Conservation (phyloP, 192 early-diverging fungal genomes). For the Cladochytrium replicatum region DNA sequence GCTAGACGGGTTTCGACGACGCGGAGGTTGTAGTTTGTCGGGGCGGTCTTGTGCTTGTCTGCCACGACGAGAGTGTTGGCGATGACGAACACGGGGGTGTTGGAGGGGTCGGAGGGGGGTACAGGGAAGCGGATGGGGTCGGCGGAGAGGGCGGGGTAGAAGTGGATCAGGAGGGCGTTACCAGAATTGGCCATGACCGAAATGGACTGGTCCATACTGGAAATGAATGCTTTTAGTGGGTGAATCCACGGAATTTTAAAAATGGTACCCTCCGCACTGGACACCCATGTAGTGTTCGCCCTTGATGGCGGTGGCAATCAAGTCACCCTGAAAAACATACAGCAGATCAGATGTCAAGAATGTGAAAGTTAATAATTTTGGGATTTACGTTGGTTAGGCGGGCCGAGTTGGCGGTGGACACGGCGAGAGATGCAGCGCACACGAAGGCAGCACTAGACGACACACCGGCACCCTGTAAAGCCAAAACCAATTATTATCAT, state of each 20-base stretch:
- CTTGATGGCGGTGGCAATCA: conserved; percentile 66
- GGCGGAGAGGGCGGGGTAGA: conserved; percentile 63
- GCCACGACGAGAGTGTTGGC: conserved; percentile 78
- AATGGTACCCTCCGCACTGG: conserved; percentile 35
- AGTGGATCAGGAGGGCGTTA: conserved; percentile 69
- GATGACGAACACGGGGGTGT: conserved; percentile 66
- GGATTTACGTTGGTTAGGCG: too few relatives aligned
- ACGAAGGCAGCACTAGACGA: conserved; percentile 81
- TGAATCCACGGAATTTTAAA: background rate
- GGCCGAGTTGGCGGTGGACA: conserved; percentile 37
- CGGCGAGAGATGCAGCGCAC: conserved; percentile 64
- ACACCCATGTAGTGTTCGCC: conserved; percentile 75
- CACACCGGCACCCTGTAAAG: conserved; percentile 73
- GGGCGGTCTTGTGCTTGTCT: conserved; percentile 80
- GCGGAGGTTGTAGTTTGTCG: conserved; percentile 83
- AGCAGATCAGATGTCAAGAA: too few relatives aligned
- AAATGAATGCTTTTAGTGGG: conserved; percentile 19
- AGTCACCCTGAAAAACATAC: conserved; percentile 38
- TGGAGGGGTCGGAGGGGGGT: conserved; percentile 12
- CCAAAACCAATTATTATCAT: too few relatives aligned
- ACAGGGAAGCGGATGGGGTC: conserved; percentile 50
- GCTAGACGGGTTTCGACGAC: conserved; percentile 85
- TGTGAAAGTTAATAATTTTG: too few relatives aligned
- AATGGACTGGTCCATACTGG: conserved; percentile 87
- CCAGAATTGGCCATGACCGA: conserved; percentile 66